Evolutionary conservation across 2,329 filamentous ascomycete genomes (phyloP), one percentile per base, ranked within the genome.

Genomic region (Rutstroemia sp.): DNA sequence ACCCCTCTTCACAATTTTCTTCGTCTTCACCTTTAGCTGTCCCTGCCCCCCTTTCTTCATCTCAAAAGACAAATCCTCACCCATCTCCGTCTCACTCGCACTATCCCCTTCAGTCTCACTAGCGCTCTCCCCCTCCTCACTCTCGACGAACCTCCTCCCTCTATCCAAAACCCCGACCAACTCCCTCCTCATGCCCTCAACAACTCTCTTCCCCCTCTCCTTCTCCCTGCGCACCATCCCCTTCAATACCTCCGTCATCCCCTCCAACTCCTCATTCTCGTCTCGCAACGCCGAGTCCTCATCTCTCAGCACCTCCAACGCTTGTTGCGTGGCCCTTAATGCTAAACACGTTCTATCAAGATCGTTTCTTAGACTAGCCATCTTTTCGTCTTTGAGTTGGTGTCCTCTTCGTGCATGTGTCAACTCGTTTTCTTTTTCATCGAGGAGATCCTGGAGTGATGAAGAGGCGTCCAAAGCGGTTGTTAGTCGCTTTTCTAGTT

Each of bases 131-230:
- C 57, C 48, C 4, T 54, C 47, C 39, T 60, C 59, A 8, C 58
- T 56, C 53, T 64, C 60, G 2, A 80, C 60, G 51, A 78, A 74
- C 17, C 73, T 73, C 51, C 73, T 68, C 58, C 77, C 76, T 71
- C 77, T 75, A 48, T 70, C 65, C 46, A 79, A 62, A 0, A 78
- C 76, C 4, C 75, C 64, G 61, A 75, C 74, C 34, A 84, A 68
- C 69, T 83, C 78, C 1, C 68, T 73, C 68, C 75, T 75, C 73
- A 84, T 76, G 5, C 70, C 68, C 9, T 78, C 74, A 2, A 83
- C 73, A 0, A 76, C 75, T 5, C 66, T 68, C 63, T 73, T 83
- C 76, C 3, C 69, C 68, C 67, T 68, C 19, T 66, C 67, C 30
- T 79, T 79, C 61, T 80, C 77, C 0, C 75, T 72, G 0, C 75